Percentiles rank a stretch among this genome's conserved stretches.
phyloP scores from a whole-genome alignment of 1,139 yeast genomes.

The Taiozyma sp. region DNA sequence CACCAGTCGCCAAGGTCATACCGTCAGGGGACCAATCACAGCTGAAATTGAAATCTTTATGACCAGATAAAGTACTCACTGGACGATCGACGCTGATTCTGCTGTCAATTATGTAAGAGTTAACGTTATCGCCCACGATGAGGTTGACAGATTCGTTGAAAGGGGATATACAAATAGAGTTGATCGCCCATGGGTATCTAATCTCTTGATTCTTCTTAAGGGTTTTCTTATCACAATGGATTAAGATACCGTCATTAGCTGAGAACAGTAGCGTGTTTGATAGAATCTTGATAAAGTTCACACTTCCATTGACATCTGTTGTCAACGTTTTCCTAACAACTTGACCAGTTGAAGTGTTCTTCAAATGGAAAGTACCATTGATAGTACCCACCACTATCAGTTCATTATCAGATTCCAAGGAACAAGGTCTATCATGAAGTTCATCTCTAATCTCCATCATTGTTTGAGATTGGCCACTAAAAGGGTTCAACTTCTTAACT shows the following conservation, averaged over 20 bases:
- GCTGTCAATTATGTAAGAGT: constrained; percentile 41
- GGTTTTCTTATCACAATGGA: constrained; percentile 35
- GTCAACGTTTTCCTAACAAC: constrained; percentile 38
- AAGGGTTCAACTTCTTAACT: constrained; percentile 26
- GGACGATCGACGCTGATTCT: constrained; percentile 24
- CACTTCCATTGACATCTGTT: constrained; percentile 42
- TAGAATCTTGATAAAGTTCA: constrained; percentile 44
- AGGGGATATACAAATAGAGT: constrained; percentile 42
- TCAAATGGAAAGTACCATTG: constrained; percentile 44
- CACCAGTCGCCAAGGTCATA: constrained; percentile 46
- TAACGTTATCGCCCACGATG: constrained; percentile 46
- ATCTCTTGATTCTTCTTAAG: constrained; percentile 15
- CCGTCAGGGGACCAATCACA: constrained; percentile 53
- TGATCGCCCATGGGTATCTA: constrained; percentile 43
- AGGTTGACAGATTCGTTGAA: constrained; percentile 33
- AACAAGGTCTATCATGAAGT: constrained; percentile 37
- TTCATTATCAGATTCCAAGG: constrained; percentile 40
- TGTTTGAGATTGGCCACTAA: constrained; percentile 31
- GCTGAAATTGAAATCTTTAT: constrained; percentile 51
- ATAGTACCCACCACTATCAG: constrained; percentile 49
- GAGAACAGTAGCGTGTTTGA: constrained; percentile 33
- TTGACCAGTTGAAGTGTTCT: constrained; percentile 28
- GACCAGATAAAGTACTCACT: constrained; percentile 34
- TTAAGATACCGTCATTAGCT: constrained; percentile 43
- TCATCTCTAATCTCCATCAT: constrained; percentile 34